Percentiles rank a stretch among this genome's conserved stretches.
Evolutionary conservation across 2,329 filamentous ascomycete genomes (phyloP).

Genomic region (Pestalotiopsis sp.): DNA sequence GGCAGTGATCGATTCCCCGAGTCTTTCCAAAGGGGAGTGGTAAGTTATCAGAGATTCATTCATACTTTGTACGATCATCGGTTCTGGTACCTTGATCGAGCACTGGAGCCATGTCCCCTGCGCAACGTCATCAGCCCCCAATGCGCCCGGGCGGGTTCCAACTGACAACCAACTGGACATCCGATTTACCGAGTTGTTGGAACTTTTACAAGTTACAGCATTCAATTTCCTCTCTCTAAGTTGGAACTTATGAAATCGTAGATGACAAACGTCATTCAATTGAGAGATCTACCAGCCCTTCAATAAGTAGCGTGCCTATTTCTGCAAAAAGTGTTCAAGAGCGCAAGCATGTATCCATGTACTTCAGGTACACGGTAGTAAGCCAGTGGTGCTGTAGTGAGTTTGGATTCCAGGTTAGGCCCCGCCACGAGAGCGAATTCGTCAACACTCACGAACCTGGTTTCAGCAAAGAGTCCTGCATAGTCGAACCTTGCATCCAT

Average conservation of each 20-base stretch:
- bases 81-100: not conserved
- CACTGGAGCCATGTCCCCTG: not conserved
- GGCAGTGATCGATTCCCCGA: too few species aligned
- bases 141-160: not conserved
- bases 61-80: not conserved
- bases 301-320: not conserved
- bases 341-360: not conserved
- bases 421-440: not conserved
- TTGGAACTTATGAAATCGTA: not conserved
- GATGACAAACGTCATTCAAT: not conserved
- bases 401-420: not conserved
- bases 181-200: not conserved
- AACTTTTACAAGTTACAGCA: not conserved
- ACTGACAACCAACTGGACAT: not conserved
- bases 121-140: not conserved
- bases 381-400: too few species aligned
- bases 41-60: too few species aligned
- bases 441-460: not conserved
- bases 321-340: not conserved
- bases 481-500: not conserved
- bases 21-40: too few species aligned
- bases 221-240: not conserved
- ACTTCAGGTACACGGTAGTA: not conserved
- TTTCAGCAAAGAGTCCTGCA: not conserved
- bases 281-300: not conserved